Conservation (phyloP, 2,329 filamentous ascomycete genomes). For the Phyllosticta citriasiana region DNA sequence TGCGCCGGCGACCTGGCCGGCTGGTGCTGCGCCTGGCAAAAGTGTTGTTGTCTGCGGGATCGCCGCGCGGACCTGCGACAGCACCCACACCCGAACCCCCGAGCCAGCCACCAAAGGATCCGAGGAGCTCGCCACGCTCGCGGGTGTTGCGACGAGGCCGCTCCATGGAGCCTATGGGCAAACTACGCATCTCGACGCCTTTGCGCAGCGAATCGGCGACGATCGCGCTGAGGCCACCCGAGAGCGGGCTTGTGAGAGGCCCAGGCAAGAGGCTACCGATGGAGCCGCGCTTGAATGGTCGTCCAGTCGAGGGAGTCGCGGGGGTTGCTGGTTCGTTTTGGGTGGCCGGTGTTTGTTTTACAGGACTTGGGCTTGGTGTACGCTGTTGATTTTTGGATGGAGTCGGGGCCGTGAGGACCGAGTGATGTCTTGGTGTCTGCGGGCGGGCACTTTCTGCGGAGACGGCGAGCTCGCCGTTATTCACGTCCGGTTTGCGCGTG, state of each 20-base stretch:
- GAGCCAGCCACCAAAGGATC: neutral
- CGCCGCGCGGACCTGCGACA: conserved; percentile 3
- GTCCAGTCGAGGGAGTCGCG: neutral
- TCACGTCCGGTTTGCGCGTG: neutral
- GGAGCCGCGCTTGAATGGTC: conserved; percentile 23
- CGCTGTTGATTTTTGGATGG: neutral
- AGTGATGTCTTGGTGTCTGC: neutral
- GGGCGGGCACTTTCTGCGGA: neutral
- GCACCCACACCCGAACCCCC: neutral
- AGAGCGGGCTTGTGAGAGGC: conserved; percentile 51
- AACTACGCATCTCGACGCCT: conserved; percentile 23
- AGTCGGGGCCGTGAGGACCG: neutral
- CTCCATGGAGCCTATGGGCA: neutral
- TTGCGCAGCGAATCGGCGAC: conserved; percentile 56
- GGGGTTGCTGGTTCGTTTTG: neutral
- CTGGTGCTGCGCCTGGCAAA: neutral
- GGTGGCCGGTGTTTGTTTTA: neutral
- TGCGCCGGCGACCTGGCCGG: neutral
- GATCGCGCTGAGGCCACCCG: conserved; percentile 50
- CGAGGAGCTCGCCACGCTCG: neutral
- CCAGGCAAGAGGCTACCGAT: conserved; percentile 17
- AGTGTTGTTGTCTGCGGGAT: neutral
- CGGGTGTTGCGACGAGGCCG: neutral
- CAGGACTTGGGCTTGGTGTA: neutral
- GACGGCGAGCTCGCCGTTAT: conserved; percentile 2